Conservation (phyloP, 1,284 basidiomycete species). For the Golubevia sp. region DNA sequence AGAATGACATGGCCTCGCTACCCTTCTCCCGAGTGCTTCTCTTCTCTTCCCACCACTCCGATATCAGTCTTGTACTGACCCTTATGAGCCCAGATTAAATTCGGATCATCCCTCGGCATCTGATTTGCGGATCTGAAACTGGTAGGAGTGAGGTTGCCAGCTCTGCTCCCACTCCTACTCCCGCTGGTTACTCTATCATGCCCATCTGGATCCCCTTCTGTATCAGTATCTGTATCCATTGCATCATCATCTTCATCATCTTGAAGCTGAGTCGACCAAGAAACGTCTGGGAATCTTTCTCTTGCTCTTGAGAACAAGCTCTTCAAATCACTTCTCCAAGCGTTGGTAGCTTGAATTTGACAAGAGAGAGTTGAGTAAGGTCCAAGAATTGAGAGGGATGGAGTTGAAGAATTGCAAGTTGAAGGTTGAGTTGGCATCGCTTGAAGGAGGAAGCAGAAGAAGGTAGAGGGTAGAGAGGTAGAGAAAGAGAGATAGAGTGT, state of each 20-base stretch:
- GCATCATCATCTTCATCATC: constrained; percentile 6
- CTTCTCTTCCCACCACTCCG: neutral
- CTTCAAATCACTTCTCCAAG: constrained; percentile 35
- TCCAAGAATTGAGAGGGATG: constrained; percentile 5
- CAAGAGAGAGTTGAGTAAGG: constrained; percentile 16
- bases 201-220: neutral
- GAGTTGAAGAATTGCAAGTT: neutral
- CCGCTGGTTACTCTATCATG: neutral
- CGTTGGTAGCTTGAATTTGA: constrained; percentile 19
- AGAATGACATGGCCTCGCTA: no score
- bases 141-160: neutral
- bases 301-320: constrained; percentile 26
- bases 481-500: neutral
- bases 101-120: constrained; percentile 65
- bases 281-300: constrained; percentile 42
- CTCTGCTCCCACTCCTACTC: no score
- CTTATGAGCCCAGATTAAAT: constrained; percentile 80
- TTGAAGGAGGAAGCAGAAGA: neutral
- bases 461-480: neutral
- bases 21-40: neutral
- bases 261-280: constrained; percentile 25
- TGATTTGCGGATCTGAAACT: constrained; percentile 7
- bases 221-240: neutral
- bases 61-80: constrained; percentile 65
- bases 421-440: constrained; percentile 4